Conservation (phyloP, 2,329 filamentous ascomycete species). For the Dendryphion nanum region DNA sequence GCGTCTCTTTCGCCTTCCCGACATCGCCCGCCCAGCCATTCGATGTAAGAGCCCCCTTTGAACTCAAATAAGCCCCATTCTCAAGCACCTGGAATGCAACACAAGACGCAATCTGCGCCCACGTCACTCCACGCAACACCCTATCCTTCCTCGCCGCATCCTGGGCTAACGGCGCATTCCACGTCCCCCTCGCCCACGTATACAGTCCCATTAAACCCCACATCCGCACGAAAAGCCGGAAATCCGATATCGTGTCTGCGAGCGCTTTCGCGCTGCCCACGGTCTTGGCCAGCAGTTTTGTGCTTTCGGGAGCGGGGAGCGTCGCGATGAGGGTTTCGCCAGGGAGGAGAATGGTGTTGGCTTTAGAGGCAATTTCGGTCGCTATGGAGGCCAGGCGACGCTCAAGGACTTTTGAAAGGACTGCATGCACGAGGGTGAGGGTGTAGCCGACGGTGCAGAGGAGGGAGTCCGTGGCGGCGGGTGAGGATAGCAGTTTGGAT, state of each 20-base stretch:
- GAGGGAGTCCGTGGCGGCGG: conserved; percentile 40
- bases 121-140: conserved; percentile 49
- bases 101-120: conserved; percentile 67
- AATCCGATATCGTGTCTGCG: conserved; percentile 66
- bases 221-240: conserved; percentile 70
- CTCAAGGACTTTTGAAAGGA: conserved; percentile 39
- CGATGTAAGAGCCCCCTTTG: conserved; percentile 64
- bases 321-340: conserved; percentile 42
- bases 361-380: conserved; percentile 37
- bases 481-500: conserved; percentile 38
- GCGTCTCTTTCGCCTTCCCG: conserved; percentile 51
- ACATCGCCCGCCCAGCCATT: conserved; percentile 49
- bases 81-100: conserved; percentile 75
- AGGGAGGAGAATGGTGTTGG: conserved; percentile 39
- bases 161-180: conserved; percentile 21
- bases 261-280: conserved; percentile 47
- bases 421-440: conserved; percentile 41
- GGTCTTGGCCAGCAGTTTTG: conserved; percentile 30
- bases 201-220: conserved; percentile 77
- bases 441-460: conserved; percentile 47
- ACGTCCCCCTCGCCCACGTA: conserved; percentile 57
- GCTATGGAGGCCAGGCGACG: conserved; percentile 36
- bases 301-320: conserved; percentile 32
- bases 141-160: conserved; percentile 7
- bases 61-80: conserved; percentile 75